A percentile compares a stretch with the other conserved stretches of the same genome.
These are phyloP conservation scores for Microdochium nivale DNA, from an alignment of 2,329 filamentous ascomycete species.

Conservation along the genomic window DNA sequence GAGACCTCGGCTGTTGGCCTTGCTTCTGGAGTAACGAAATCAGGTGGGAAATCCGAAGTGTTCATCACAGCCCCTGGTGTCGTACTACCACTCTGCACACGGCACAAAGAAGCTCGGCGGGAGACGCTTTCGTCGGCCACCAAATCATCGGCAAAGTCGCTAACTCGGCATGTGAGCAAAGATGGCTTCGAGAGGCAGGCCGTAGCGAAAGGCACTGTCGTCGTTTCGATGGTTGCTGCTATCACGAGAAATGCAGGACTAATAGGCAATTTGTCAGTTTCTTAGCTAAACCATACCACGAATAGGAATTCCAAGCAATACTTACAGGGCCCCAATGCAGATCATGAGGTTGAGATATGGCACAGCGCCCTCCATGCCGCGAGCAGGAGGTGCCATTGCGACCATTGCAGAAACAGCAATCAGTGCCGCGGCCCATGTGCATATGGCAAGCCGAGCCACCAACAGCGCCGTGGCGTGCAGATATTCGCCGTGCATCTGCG, in stretches of 20 bases:
- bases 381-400: conserved; percentile 7
- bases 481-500: conserved; percentile 18
- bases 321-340: conserved; percentile 21
- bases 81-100: background rate
- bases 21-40: background rate
- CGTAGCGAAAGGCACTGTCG: conserved; percentile 18
- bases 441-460: conserved; percentile 17
- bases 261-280: background rate
- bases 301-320: background rate
- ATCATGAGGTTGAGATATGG: conserved; percentile 20
- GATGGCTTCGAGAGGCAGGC: conserved; percentile 13
- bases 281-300: conserved; percentile 1
- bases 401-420: conserved; percentile 19
- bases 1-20: background rate
- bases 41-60: background rate
- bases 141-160: conserved; percentile 14
- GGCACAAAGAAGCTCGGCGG: background rate
- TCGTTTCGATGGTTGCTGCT: conserved; percentile 18
- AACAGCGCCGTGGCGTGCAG: conserved; percentile 20
- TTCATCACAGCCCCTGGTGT: background rate
- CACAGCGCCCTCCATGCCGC: conserved; percentile 14
- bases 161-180: conserved; percentile 14
- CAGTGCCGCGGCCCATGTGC: conserved; percentile 19
- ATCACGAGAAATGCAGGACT: conserved; percentile 20
- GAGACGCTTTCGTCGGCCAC: conserved; percentile 3